Evolutionary conservation across 108 stramenopile genomes (phyloP).

Genomic region (Conticribra guillardii): DNA sequence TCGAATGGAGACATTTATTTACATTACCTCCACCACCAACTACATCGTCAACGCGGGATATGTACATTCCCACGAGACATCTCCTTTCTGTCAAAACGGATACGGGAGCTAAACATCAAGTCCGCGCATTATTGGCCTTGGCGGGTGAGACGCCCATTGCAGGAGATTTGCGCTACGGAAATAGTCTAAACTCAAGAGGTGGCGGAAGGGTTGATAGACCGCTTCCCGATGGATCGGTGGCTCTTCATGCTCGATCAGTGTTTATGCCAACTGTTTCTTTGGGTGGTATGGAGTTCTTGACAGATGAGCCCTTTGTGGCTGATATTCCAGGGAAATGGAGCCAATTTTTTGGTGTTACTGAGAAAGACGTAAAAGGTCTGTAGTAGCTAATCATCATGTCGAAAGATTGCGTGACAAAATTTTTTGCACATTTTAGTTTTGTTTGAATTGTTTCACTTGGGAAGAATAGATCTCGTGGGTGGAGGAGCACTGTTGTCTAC

Average conservation of each 20-base stretch:
- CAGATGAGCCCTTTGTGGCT: slow-evolving; percentile 57
- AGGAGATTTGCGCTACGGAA: slow-evolving; percentile 83
- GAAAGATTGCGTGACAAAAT: too few species aligned
- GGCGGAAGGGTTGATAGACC: slow-evolving; percentile 47
- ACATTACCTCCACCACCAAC: slow-evolving; percentile 14
- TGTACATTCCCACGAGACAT: slow-evolving; percentile 25
- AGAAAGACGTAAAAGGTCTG: slow-evolving; percentile 33
- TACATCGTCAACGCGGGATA: too few species aligned
- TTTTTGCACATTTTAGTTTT: too few species aligned
- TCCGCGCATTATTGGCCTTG: slow-evolving; percentile 74
- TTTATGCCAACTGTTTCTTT: slow-evolving; percentile 58
- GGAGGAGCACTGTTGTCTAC: too few species aligned
- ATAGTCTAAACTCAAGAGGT: slow-evolving; percentile 23
- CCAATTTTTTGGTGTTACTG: slow-evolving; percentile 57
- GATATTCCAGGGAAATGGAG: slow-evolving; percentile 61
- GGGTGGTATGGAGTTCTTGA: slow-evolving; percentile 58
- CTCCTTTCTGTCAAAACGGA: slow-evolving; percentile 60
- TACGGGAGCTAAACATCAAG: slow-evolving; percentile 83
- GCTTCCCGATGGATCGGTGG: slow-evolving; percentile 79
- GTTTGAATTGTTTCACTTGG: too few species aligned
- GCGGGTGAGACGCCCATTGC: slow-evolving; percentile 65
- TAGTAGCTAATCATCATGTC: too few species aligned
- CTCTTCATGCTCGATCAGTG: slow-evolving; percentile 76
- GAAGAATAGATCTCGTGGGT: too few species aligned
- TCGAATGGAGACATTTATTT: slow-evolving; percentile 57